These are phyloP conservation scores for Ceratocystis destructans DNA, from an alignment of 2,329 filamentous ascomycete species.

Conservation along the genomic window DNA sequence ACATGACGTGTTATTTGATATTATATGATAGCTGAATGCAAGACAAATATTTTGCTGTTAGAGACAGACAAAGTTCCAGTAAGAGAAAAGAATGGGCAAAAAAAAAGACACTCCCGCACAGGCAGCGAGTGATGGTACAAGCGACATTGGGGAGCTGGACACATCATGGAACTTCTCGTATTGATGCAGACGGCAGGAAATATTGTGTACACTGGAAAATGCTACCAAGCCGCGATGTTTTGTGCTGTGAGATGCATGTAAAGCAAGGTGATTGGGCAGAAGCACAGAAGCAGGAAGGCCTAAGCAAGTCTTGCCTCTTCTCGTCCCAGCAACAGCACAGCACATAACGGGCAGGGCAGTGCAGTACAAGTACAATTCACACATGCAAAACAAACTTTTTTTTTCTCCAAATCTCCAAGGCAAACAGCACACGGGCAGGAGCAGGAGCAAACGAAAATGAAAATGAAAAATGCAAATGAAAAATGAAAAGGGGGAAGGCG, in stretches of 20 bases:
- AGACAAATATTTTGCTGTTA: neutral
- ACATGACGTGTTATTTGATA: conserved; percentile 2
- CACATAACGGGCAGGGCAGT: neutral
- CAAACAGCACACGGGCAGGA: no score
- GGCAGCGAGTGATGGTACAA: neutral
- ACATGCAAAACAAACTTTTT: no score
- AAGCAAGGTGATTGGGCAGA: no score
- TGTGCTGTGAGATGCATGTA: no score
- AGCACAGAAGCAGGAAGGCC: no score
- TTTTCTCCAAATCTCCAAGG: neutral
- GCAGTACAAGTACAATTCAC: no score
- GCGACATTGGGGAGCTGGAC: neutral
- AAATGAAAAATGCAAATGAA: no score
- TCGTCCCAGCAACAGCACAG: neutral
- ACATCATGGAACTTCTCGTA: neutral
- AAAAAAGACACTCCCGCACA: neutral
- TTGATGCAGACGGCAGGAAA: neutral
- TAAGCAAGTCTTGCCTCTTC: neutral
- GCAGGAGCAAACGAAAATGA: neutral
- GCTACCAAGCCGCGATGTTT: neutral
- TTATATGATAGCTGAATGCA: neutral
- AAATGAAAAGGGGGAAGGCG: neutral
- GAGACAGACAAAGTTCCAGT: neutral
- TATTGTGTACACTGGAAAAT: neutral
- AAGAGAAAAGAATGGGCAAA: neutral